phyloP scores from a whole-genome alignment of 257 asterid species.

The Catharanthus roseus region DNA sequence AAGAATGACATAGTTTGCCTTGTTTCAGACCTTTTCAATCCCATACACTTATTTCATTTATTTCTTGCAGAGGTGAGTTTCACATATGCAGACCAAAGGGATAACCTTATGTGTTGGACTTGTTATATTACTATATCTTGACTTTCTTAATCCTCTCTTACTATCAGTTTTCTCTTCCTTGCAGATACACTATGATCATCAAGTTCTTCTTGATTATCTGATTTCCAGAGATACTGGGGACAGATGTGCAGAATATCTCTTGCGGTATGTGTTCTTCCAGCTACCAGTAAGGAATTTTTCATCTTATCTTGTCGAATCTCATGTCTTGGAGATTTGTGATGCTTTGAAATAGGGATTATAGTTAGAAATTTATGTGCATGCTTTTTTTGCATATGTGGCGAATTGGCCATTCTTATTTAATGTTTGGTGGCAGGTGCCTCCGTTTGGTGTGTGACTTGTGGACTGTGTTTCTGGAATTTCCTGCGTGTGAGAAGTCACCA shows the following conservation, averaged over 20 bases:
- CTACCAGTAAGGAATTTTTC: slow-evolving; percentile 6
- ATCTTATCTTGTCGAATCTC: background rate
- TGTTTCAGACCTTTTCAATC: slow-evolving; percentile 60
- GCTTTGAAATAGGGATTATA: background rate
- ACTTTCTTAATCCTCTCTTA: slow-evolving; percentile 4
- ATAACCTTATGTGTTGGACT: background rate
- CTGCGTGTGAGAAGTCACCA: slow-evolving; percentile 28
- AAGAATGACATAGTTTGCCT: slow-evolving; percentile 28
- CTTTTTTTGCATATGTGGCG: background rate
- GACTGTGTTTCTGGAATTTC: slow-evolving; percentile 59
- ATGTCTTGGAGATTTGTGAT: background rate
- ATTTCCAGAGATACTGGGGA: slow-evolving; percentile 88
- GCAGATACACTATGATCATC: slow-evolving; percentile 89
- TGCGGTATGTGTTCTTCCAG: slow-evolving; percentile 46
- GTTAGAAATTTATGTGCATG: background rate
- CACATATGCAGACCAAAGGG: background rate
- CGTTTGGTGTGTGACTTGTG: slow-evolving; percentile 64
- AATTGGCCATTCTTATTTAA: slow-evolving; percentile 1
- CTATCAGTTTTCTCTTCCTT: slow-evolving; percentile 11
- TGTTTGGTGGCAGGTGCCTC: slow-evolving; percentile 50
- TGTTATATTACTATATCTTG: slow-evolving; percentile 9
- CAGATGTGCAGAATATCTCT: slow-evolving; percentile 72
- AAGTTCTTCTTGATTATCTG: slow-evolving; percentile 93
- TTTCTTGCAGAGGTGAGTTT: slow-evolving; percentile 74
- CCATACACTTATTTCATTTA: slow-evolving; percentile 65